A percentile compares a stretch with the other conserved stretches of the same genome.
Evolutionary conservation across 2,329 filamentous ascomycete species (phyloP).

Genomic region (Fusarium sp.): DNA sequence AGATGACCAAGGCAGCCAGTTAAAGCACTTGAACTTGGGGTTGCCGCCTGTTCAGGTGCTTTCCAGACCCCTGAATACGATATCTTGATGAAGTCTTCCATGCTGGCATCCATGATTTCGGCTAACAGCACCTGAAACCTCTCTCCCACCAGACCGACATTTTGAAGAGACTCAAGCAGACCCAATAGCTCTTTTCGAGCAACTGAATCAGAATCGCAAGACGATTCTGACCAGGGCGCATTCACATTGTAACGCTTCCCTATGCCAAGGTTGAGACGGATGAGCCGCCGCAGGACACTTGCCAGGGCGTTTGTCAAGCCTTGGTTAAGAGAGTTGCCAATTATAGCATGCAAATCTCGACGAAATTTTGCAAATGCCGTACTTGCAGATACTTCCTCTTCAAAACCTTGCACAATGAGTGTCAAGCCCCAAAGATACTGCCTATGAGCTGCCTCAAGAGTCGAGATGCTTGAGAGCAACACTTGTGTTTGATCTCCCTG

Average conservation of each 20-base stretch:
- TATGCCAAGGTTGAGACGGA: slow-evolving; percentile 59
- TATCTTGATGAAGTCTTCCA: slow-evolving; percentile 70
- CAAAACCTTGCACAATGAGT: slow-evolving; percentile 61
- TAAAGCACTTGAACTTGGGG: slow-evolving; percentile 46
- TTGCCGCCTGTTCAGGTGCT: slow-evolving; percentile 29
- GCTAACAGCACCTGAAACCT: slow-evolving; percentile 77
- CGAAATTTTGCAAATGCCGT: slow-evolving; percentile 63
- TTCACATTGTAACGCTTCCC: slow-evolving; percentile 27
- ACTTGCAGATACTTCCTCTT: slow-evolving; percentile 50
- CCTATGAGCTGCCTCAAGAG: slow-evolving; percentile 68
- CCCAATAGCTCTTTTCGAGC: slow-evolving; percentile 64
- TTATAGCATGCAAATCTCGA: slow-evolving; percentile 71
- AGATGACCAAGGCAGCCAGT: slow-evolving; percentile 69
- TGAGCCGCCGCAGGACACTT: slow-evolving; percentile 64
- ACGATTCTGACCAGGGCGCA: slow-evolving; percentile 15
- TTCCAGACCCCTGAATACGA: slow-evolving; percentile 73
- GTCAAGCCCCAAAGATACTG: slow-evolving; percentile 67
- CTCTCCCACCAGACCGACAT: slow-evolving; percentile 76
- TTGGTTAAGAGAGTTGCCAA: slow-evolving; percentile 70
- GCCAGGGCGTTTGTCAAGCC: slow-evolving; percentile 65
- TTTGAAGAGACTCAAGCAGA: slow-evolving; percentile 68
- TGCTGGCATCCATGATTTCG: slow-evolving; percentile 74
- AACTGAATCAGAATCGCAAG: slow-evolving; percentile 47
- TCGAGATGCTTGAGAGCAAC: slow-evolving; percentile 64
- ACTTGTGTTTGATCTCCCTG: slow-evolving; percentile 58